Conservation (phyloP, 306 rosid species). For the Glycine soja region DNA sequence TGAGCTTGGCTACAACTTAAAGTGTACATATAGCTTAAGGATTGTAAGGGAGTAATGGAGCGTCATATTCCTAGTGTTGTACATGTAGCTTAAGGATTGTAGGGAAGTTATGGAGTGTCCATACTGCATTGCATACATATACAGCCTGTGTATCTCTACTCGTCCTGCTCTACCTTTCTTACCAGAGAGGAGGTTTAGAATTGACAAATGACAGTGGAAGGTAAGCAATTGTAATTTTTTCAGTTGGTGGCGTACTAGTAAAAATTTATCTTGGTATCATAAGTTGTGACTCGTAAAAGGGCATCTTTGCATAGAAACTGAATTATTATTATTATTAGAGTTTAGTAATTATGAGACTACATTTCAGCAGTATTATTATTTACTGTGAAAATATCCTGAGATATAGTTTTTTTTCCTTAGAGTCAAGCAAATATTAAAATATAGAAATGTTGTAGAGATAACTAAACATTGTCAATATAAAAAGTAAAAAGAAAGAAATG, state of each 20-base stretch:
- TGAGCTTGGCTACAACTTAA: not conserved
- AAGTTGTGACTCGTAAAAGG: not conserved
- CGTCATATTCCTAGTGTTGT: not conserved
- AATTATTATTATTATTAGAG: not conserved
- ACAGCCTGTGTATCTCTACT: not conserved
- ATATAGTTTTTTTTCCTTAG: not conserved
- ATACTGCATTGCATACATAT: not conserved
- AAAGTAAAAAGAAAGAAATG: not conserved
- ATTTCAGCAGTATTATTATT: not conserved
- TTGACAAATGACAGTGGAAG: not conserved
- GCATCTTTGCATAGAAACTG: not conserved
- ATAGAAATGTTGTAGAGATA: not conserved
- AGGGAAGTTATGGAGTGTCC: not conserved
- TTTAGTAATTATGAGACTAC: not conserved
- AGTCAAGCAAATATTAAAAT: not conserved
- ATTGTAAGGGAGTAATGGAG: not conserved
- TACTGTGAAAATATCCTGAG: not conserved
- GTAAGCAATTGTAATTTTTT: not conserved
- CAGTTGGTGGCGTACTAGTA: not conserved
- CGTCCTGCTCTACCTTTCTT: not conserved
- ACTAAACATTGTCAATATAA: not conserved
- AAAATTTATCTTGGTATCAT: not conserved
- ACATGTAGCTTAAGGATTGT: slow-evolving; percentile 2
- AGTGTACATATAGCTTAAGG: slow-evolving; percentile 3
- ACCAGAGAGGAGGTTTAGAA: not conserved